phyloP scores from a whole-genome alignment of 805 yeast genomes.

The Ogataea sp. region DNA sequence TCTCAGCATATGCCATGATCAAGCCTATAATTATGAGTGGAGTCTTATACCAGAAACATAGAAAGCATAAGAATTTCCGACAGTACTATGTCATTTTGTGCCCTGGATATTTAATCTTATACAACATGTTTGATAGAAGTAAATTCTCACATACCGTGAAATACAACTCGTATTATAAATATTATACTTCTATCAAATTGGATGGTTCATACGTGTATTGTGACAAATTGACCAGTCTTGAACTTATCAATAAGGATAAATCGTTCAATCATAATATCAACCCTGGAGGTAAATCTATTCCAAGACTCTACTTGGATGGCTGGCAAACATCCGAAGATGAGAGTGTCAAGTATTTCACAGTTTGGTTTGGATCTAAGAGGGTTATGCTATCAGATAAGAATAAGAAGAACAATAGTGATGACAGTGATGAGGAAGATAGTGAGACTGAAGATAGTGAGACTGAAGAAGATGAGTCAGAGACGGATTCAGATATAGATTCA shows the following conservation, averaged over 20 bases:
- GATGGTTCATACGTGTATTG: constrained; percentile 68
- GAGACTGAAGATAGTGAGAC: neutral
- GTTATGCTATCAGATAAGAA: constrained; percentile 24
- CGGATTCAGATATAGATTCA: neutral
- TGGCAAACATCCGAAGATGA: constrained; percentile 80
- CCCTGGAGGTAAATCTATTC: constrained; percentile 53
- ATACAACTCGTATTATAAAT: constrained; percentile 41
- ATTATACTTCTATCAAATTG: constrained; percentile 53
- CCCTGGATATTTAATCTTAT: constrained; percentile 63
- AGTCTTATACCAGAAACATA: constrained; percentile 56
- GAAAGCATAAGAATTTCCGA: constrained; percentile 59
- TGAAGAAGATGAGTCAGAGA: neutral
- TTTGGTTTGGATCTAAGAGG: constrained; percentile 74
- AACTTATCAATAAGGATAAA: constrained; percentile 36
- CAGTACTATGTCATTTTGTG: constrained; percentile 55
- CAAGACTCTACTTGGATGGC: constrained; percentile 74
- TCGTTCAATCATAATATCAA: constrained; percentile 34
- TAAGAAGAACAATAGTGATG: constrained; percentile 1
- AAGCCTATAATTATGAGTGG: constrained; percentile 61
- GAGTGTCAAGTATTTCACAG: constrained; percentile 63
- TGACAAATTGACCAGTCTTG: constrained; percentile 51
- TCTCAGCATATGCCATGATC: constrained; percentile 50
- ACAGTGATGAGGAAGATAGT: neutral
- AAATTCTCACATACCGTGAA: constrained; percentile 32
- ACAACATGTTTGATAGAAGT: constrained; percentile 40